phyloP scores from a whole-genome alignment of 768 basidiomycete species.

The Vishniacozyma victoriae region DNA sequence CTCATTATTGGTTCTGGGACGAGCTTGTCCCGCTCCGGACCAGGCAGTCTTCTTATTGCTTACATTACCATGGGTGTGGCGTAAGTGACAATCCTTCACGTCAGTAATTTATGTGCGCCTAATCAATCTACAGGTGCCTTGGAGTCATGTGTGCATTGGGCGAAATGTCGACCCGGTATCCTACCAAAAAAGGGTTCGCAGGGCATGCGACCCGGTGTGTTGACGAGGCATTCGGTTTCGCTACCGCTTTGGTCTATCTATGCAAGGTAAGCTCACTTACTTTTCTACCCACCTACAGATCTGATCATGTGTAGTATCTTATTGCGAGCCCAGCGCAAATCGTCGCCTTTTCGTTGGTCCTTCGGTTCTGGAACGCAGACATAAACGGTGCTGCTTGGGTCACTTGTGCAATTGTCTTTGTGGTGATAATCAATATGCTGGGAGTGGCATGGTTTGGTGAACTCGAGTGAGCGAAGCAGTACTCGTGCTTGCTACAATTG shows the following conservation, averaged over 20 bases:
- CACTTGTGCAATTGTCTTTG: constrained; percentile 20
- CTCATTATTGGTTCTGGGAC: constrained; percentile 22
- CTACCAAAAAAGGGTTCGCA: constrained; percentile 40
- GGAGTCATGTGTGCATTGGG: constrained; percentile 26
- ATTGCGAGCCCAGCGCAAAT: constrained; percentile 48
- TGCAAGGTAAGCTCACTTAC: constrained; percentile 8
- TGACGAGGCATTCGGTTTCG: constrained; percentile 29
- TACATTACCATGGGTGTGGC: constrained; percentile 15
- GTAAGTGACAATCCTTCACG: no score
- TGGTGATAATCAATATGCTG: constrained; percentile 20
- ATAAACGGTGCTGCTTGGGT: constrained; percentile 9
- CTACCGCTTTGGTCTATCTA: constrained; percentile 12
- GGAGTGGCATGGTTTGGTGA: constrained; percentile 20
- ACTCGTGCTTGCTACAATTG: constrained; percentile 2
- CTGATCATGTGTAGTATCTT: constrained; percentile 38
- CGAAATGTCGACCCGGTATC: constrained; percentile 39
- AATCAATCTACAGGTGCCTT: constrained; percentile 9
- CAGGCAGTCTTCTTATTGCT: constrained; percentile 14
- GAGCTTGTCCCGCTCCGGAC: no score
- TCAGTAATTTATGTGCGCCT: neutral
- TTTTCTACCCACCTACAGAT: neutral
- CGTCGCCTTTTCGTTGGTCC: constrained; percentile 27
- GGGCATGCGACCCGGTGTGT: constrained; percentile 43
- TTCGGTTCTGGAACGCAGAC: constrained; percentile 12
- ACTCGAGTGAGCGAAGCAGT: constrained; percentile 5